These are phyloP conservation scores for Pulicaria dysenterica DNA, from an alignment of 129 eudicot species.

Conservation along the genomic window DNA sequence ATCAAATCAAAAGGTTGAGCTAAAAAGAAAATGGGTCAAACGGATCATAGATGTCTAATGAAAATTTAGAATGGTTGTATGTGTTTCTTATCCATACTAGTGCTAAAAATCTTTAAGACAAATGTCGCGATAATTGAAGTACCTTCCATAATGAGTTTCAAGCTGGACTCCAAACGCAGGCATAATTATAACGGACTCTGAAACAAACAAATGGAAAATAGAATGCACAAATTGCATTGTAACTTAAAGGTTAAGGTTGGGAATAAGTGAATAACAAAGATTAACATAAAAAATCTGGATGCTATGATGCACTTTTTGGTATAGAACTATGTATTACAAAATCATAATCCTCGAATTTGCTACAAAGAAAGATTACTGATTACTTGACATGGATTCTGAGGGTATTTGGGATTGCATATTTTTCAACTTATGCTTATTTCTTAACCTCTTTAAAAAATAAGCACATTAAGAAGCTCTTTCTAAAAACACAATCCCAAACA, in stretches of 20 bases:
- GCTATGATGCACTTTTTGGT: neutral
- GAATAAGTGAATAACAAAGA: neutral
- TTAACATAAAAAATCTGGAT: neutral
- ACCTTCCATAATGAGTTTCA: conserved; percentile 86
- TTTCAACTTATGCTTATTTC: no score
- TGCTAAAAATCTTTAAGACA: conserved; percentile 8
- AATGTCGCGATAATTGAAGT: conserved; percentile 13
- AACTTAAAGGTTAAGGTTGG: neutral
- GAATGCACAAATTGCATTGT: neutral
- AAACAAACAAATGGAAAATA: conserved; percentile 24
- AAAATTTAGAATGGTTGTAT: neutral
- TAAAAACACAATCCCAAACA: no score
- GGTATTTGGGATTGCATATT: no score
- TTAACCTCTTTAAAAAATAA: no score
- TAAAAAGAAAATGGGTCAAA: neutral
- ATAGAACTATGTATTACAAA: neutral
- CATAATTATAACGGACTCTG: conserved; percentile 83
- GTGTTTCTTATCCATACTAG: neutral
- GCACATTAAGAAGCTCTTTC: no score
- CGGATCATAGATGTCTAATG: no score
- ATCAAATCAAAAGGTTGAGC: no score
- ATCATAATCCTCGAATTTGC: no score
- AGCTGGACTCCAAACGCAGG: conserved; percentile 90
- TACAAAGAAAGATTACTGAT: no score
- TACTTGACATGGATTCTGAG: no score